Evolutionary conservation across 371 early-diverging fungal genomes (phyloP).

Genomic region (Mortierella sp.): DNA sequence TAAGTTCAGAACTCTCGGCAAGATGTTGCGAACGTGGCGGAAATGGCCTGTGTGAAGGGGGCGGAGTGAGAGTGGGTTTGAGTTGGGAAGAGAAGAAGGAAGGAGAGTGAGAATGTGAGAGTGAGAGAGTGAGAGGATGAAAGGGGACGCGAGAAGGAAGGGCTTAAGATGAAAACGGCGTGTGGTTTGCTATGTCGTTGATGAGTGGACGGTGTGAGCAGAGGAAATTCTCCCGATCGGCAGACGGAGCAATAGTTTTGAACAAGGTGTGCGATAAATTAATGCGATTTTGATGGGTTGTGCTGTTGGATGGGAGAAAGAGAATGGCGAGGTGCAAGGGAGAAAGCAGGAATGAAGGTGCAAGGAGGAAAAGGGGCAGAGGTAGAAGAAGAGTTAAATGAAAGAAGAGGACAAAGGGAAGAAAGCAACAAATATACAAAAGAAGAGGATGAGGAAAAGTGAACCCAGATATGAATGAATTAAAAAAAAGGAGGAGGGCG

Average conservation of each 20-base stretch:
- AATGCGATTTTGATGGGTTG: not conserved
- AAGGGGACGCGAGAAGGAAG: not conserved
- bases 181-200: not conserved
- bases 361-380: not conserved
- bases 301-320: not conserved
- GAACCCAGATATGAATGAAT: not conserved
- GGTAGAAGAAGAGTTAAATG: not conserved
- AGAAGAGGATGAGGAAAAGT: not conserved
- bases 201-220: not conserved
- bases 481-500: not conserved
- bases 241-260: not conserved
- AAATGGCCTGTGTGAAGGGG: too few relatives aligned
- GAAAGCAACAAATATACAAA: not conserved
- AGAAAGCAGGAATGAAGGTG: not conserved
- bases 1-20: not conserved
- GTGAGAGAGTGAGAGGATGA: too few relatives aligned
- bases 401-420: not conserved
- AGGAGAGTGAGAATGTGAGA: not conserved
- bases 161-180: not conserved
- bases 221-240: conserved; percentile 3
- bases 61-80: not conserved
- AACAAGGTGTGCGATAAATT: not conserved
- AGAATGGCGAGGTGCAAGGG: not conserved
- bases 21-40: not conserved
- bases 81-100: not conserved